Evolutionary conservation across 306 rosid genomes (phyloP).

Genomic region (Trifolium dubium): DNA sequence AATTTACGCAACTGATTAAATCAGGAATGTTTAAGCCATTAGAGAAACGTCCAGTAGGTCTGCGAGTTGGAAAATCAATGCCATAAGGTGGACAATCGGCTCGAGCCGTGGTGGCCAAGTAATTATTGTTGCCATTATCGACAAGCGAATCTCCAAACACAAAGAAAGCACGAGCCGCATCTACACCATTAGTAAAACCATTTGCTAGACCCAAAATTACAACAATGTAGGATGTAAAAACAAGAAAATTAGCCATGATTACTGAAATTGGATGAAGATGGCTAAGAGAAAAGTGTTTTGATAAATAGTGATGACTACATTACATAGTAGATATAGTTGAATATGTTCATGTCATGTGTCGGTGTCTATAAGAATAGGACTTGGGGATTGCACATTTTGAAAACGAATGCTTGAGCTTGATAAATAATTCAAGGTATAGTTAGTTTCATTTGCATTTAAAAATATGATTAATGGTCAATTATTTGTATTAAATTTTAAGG

Average conservation of each 20-base stretch:
- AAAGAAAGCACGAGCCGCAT: neutral
- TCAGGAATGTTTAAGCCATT: constrained; percentile 3
- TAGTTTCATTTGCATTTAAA: constrained; percentile 28
- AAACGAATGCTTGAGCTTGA: constrained; percentile 23
- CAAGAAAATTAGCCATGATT: constrained; percentile 5
- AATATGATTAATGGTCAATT: neutral
- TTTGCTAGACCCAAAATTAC: neutral
- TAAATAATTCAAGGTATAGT: constrained; percentile 5
- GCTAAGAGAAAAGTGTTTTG: neutral
- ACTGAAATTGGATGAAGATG: constrained; percentile 5
- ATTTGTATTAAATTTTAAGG: neutral
- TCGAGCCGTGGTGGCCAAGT: neutral
- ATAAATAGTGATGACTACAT: neutral
- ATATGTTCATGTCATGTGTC: constrained; percentile 1
- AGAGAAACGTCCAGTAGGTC: neutral
- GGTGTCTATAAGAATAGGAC: neutral
- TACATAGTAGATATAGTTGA: neutral
- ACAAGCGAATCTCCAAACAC: neutral
- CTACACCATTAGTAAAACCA: neutral
- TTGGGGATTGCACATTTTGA: constrained; percentile 5
- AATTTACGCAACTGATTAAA: constrained; percentile 1
- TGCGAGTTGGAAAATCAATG: neutral
- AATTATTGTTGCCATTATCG: constrained; percentile 10
- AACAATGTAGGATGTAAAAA: constrained; percentile 1
- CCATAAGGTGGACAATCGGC: constrained; percentile 5